Conservation (phyloP, 805 yeast genomes). For the Metschnikowia picachoensis region DNA sequence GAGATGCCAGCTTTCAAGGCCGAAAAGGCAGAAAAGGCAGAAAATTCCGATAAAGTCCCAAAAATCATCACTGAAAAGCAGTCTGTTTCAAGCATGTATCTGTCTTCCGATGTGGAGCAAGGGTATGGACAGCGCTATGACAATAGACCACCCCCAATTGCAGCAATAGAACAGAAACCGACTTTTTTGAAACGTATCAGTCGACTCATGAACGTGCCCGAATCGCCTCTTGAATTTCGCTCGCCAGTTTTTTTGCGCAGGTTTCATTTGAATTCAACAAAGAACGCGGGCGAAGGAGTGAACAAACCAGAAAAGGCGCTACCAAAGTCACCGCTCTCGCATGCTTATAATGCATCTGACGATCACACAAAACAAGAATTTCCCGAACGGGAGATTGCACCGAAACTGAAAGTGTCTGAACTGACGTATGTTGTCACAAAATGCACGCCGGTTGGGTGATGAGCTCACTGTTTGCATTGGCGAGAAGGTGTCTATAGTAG, state of each 20-base stretch:
- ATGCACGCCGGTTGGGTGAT: slow-evolving; percentile 26
- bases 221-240: slow-evolving; percentile 18
- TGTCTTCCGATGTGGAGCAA: slow-evolving; percentile 6
- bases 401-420: background rate
- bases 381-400: background rate
- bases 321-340: slow-evolving; percentile 21
- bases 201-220: slow-evolving; percentile 22
- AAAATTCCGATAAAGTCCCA: background rate
- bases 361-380: background rate
- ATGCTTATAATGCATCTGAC: slow-evolving; percentile 1
- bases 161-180: slow-evolving; percentile 1
- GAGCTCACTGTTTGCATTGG: slow-evolving; percentile 32
- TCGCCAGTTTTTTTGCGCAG: slow-evolving; percentile 33
- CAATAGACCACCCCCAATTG: background rate
- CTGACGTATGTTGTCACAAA: slow-evolving; percentile 21
- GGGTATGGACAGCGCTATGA: background rate
- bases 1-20: slow-evolving; percentile 9
- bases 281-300: slow-evolving; percentile 7
- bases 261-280: slow-evolving; percentile 26
- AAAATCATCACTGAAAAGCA: background rate
- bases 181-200: slow-evolving; percentile 16
- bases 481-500: slow-evolving; percentile 25
- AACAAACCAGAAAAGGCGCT: slow-evolving; percentile 6
- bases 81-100: slow-evolving; percentile 5
- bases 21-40: background rate